Evolutionary conservation across 2,329 filamentous ascomycete genomes (phyloP).

Genomic region (Tolypocladium nubicola): DNA sequence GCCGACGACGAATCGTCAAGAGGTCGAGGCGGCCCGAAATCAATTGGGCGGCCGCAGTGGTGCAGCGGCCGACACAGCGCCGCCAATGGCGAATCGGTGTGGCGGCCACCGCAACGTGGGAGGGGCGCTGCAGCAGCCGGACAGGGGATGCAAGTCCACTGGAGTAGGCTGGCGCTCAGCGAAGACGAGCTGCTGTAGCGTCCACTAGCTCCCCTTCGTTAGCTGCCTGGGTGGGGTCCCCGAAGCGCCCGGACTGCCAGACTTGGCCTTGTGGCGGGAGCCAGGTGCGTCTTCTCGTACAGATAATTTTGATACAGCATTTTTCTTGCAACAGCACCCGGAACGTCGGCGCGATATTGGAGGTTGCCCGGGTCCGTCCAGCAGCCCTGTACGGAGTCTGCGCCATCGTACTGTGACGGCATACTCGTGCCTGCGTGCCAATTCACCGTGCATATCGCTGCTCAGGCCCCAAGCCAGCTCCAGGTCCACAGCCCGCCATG

Average conservation of each 20-base stretch:
- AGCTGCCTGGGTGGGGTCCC: not conserved
- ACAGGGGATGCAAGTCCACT: slow-evolving; percentile 5
- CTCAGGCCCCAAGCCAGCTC: not conserved
- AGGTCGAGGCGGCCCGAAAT: not conserved
- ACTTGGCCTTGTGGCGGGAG: not conserved
- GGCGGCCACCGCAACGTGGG: slow-evolving; percentile 11
- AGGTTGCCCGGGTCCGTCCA: not conserved
- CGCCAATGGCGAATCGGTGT: slow-evolving; percentile 14
- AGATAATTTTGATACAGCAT: not conserved
- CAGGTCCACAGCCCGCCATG: slow-evolving; percentile 2
- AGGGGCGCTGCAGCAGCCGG: slow-evolving; percentile 3
- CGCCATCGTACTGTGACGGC: not conserved
- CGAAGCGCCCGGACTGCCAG: not conserved
- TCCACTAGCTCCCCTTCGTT: not conserved
- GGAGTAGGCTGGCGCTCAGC: not conserved
- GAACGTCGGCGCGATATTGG: not conserved
- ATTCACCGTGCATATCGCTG: not conserved
- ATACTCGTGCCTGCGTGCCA: not conserved
- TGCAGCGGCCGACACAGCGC: not conserved
- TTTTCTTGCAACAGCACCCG: not conserved
- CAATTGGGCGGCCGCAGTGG: not conserved
- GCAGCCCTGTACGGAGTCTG: not conserved
- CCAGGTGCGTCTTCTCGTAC: not conserved
- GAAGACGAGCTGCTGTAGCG: not conserved
- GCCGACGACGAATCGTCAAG: not conserved